Evolutionary conservation across 805 yeast species (phyloP).

Genomic region (Groenewaldozyma tartarivorans): DNA sequence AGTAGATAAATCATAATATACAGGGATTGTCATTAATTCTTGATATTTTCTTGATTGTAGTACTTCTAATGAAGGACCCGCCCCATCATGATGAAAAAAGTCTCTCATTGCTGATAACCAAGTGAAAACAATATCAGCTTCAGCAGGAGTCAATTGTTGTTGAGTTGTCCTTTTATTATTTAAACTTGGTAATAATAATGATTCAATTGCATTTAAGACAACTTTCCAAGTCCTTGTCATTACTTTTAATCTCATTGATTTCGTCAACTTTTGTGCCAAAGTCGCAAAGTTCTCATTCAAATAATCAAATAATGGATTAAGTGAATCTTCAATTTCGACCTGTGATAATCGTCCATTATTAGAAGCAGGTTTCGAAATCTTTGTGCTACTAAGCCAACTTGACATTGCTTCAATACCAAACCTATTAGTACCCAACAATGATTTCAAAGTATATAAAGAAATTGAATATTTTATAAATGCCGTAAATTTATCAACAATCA

Average conservation of each 20-base stretch:
- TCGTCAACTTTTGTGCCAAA: constrained; percentile 49
- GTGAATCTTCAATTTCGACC: constrained; percentile 46
- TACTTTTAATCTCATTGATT: constrained; percentile 47
- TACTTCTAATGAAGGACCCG: constrained; percentile 63
- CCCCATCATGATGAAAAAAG: constrained; percentile 72
- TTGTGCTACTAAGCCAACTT: constrained; percentile 25
- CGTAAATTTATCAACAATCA: constrained; percentile 67
- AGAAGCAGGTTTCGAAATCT: constrained; percentile 7
- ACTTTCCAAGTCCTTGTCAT: constrained; percentile 78
- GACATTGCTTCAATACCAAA: constrained; percentile 23
- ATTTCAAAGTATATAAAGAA: constrained; percentile 49
- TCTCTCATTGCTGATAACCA: constrained; percentile 67
- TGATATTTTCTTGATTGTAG: constrained; percentile 58
- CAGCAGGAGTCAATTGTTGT: constrained; percentile 43
- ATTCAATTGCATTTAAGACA: constrained; percentile 59
- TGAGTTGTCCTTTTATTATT: constrained; percentile 29
- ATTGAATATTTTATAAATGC: constrained; percentile 47
- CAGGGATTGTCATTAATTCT: constrained; percentile 52
- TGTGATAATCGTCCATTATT: constrained; percentile 12
- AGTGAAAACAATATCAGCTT: constrained; percentile 55
- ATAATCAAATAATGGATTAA: constrained; percentile 66
- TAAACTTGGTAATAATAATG: constrained; percentile 63
- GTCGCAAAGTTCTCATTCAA: constrained; percentile 59
- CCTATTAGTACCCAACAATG: constrained; percentile 27
- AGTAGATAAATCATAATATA: constrained; percentile 47